Evolutionary conservation across 805 yeast species (phyloP), one percentile per base, ranked within the genome.

Genomic region (Vanderwaltozyma polyspora): DNA sequence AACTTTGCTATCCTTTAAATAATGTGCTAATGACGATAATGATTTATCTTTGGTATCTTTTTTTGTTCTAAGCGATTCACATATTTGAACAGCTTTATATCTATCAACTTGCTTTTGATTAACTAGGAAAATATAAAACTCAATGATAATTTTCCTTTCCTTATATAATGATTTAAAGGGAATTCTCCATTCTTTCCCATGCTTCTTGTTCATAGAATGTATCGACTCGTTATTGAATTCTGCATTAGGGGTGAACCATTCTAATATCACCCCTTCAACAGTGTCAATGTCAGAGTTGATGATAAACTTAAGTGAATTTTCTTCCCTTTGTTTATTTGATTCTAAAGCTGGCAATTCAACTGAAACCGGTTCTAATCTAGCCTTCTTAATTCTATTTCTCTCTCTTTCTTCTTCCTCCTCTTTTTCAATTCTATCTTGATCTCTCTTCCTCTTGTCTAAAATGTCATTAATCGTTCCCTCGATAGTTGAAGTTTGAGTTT

Each of bases 181-280:
- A 7, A 28, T 12, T 35, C 59, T 50, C 60, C 60, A 55, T 4
- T 42, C 36, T 25, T 51, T 54, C 21, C 48, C 53, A 18, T 39
- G 39, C 17, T 36, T 38, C 31, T 50, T 52, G 33, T 55, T 55
- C 57, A 54, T 52, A 3, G 55, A 45, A 33, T 54, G 59, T 3
- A 55, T 49, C 29, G 57, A 55, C 32, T 55, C 48, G 25, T 48
- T 42, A 10, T 38, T 35, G 44, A 41, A 36, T 3, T 42, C 33
- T 3, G 57, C 52, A 32, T 54, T 54, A 17, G 60, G 60, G 8
- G 57, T 51, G 26, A 54, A 55, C 59, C 59, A 55, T 40, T 55
- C 60, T 14, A 49, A 33, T n/a, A 54, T 41, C 1, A 55, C 40
- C 16, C 39, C 54, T 31, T 54, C 54, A 13, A 54, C 45, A 11